phyloP scores from a whole-genome alignment of 2,329 filamentous ascomycete species.

The Arthrobotrys musiformis region DNA sequence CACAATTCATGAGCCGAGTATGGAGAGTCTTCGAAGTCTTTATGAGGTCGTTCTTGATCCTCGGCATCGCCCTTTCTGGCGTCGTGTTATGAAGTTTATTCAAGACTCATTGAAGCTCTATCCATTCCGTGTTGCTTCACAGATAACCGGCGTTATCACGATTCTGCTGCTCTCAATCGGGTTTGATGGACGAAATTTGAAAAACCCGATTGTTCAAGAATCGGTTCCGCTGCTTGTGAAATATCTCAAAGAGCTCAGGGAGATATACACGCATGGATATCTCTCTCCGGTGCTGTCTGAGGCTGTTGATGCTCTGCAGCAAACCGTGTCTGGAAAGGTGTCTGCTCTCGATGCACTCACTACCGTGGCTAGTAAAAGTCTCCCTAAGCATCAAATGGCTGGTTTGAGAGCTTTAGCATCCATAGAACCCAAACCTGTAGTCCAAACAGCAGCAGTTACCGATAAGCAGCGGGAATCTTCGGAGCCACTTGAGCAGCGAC shows the following conservation, averaged over 20 bases:
- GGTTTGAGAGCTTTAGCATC: background rate
- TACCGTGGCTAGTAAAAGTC: background rate
- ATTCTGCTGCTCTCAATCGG: slow-evolving; percentile 30
- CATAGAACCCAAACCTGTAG: background rate
- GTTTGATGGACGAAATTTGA: slow-evolving; percentile 22
- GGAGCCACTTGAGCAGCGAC: background rate
- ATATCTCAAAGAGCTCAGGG: background rate
- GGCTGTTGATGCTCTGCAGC: slow-evolving; percentile 7
- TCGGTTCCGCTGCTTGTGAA: slow-evolving; percentile 4
- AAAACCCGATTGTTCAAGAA: slow-evolving; percentile 25
- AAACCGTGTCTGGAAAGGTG: background rate
- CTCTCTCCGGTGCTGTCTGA: slow-evolving; percentile 4
- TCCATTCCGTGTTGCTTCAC: slow-evolving; percentile 17
- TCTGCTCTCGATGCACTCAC: background rate
- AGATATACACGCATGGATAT: background rate
- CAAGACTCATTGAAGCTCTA: background rate
- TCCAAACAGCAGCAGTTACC: background rate
- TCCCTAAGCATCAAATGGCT: background rate
- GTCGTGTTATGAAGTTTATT: slow-evolving; percentile 10
- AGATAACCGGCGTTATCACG: slow-evolving; percentile 30
- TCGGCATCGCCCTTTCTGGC: slow-evolving; percentile 6
- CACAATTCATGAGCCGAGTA: background rate
- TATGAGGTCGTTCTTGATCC: slow-evolving; percentile 21
- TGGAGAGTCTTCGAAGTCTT: background rate
- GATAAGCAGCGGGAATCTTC: background rate